Evolutionary conservation across 2,329 filamentous ascomycete species (phyloP).

Genomic region (Lecanicillium sp.): DNA sequence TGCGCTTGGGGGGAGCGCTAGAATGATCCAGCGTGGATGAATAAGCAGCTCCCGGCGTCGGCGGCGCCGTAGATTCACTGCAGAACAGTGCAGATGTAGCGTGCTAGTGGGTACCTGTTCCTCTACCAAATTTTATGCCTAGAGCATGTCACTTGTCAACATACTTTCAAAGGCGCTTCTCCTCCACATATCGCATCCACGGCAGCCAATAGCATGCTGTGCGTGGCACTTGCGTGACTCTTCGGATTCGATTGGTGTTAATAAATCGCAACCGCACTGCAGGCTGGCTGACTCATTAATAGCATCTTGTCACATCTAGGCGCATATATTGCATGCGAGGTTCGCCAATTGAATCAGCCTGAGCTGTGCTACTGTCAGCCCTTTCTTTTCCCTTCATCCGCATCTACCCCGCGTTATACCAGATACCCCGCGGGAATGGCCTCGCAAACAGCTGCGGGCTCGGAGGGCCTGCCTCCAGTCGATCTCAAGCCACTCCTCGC

Average conservation of each 20-base stretch:
- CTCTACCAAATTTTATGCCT: background rate
- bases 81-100: background rate
- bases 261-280: background rate
- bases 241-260: background rate
- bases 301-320: background rate
- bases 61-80: background rate
- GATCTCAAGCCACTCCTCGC: slow-evolving; percentile 68
- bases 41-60: slow-evolving; percentile 1
- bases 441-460: slow-evolving; percentile 22
- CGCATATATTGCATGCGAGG: background rate
- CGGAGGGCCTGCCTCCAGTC: slow-evolving; percentile 30
- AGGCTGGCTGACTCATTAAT: slow-evolving; percentile 2
- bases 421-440: slow-evolving; percentile 23
- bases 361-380: too few species aligned
- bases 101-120: background rate
- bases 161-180: background rate
- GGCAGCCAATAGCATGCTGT: slow-evolving; percentile 5
- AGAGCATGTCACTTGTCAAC: slow-evolving; percentile 1
- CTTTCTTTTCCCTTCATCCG: background rate
- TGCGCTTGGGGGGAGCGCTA: slow-evolving; percentile 6
- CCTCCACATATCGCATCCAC: background rate
- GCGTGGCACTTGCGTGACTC: background rate
- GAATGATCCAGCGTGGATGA: slow-evolving; percentile 1
- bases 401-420: background rate
- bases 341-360: background rate